Evolutionary conservation across 345 rosid genomes (phyloP).

Genomic region (Populus nigra): DNA sequence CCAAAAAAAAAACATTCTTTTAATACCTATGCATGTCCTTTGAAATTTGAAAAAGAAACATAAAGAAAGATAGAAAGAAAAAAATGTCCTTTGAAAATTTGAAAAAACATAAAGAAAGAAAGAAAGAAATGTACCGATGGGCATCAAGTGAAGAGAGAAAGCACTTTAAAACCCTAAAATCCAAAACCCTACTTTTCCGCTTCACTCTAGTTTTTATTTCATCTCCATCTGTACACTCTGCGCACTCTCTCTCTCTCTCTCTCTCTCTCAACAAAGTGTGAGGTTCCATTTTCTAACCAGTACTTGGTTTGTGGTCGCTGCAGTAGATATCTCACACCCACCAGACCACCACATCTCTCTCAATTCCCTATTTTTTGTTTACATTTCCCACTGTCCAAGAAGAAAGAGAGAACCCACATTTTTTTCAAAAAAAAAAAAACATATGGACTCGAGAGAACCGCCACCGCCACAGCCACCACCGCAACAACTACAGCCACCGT

Average conservation of each 20-base stretch:
- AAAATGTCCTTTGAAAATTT: no score
- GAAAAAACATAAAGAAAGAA: no score
- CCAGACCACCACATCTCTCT: neutral
- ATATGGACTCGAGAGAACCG: slow-evolving; percentile 25
- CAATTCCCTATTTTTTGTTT: neutral
- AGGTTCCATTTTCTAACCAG: neutral
- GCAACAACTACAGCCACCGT: slow-evolving; percentile 8
- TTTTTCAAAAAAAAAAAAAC: neutral
- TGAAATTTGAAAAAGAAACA: no score
- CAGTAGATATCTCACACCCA: neutral
- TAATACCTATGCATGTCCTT: no score
- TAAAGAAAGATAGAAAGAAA: no score
- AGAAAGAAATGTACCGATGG: no score
- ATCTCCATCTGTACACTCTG: no score
- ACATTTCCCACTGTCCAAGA: slow-evolving; percentile 8
- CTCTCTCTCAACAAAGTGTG: neutral
- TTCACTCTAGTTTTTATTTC: neutral
- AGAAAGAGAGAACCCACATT: neutral
- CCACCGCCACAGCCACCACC: slow-evolving; percentile 14
- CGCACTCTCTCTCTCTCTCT: neutral
- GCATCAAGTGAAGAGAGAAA: no score
- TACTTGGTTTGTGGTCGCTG: neutral
- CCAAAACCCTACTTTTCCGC: slow-evolving; percentile 9
- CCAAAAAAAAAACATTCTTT: no score
- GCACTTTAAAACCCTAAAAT: neutral